Conservation (phyloP, 2,329 filamentous ascomycete species). For the Diaporthe citrichinensis region DNA sequence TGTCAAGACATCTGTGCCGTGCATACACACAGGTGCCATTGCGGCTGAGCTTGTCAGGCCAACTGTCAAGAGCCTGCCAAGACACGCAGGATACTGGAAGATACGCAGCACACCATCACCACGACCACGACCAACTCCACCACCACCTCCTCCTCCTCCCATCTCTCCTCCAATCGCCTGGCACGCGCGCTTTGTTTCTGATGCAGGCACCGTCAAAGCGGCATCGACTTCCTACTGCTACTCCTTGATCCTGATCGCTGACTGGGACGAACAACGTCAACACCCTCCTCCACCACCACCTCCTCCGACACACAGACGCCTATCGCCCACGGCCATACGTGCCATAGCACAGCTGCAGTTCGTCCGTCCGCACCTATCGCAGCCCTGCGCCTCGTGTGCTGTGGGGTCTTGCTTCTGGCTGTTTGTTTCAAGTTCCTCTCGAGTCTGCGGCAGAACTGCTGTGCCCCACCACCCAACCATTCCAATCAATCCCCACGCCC, state of each 20-base stretch:
- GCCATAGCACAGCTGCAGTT: slow-evolving; percentile 22
- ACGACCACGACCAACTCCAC: too few relatives aligned
- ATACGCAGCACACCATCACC: background rate
- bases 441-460: slow-evolving; percentile 5
- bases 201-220: slow-evolving; percentile 31
- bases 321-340: background rate
- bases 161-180: slow-evolving; percentile 24
- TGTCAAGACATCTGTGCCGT: slow-evolving; percentile 28
- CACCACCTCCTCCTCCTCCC: background rate
- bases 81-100: background rate
- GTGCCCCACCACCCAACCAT: background rate
- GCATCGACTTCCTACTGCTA: background rate
- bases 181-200: slow-evolving; percentile 15
- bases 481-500: slow-evolving; percentile 19
- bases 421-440: slow-evolving; percentile 30
- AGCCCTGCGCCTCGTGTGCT: slow-evolving; percentile 20
- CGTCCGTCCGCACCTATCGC: slow-evolving; percentile 31
- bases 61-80: slow-evolving; percentile 8
- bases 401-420: slow-evolving; percentile 8
- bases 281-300: background rate
- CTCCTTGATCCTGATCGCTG: slow-evolving; percentile 8
- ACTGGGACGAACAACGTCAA: slow-evolving; percentile 14
- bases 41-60: slow-evolving; percentile 29
- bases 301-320: slow-evolving; percentile 15
- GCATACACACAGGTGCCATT: slow-evolving; percentile 16